Percentiles rank a stretch among this genome's conserved stretches.
Evolutionary conservation across 305 asterid genomes (phyloP).

Genomic region (Rubia tinctorum): DNA sequence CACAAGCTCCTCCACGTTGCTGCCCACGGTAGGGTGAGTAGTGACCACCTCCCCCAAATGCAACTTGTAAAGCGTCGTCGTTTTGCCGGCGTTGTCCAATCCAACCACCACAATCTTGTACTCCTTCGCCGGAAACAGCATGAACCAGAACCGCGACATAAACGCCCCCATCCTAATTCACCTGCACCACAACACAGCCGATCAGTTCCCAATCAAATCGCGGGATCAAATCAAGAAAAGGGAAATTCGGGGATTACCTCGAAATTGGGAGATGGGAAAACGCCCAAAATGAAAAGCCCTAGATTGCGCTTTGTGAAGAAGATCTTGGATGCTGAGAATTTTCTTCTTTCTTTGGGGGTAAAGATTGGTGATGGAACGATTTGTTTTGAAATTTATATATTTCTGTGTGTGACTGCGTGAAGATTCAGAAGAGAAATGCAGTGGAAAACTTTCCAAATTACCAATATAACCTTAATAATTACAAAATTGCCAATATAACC

Average conservation of each 20-base stretch:
- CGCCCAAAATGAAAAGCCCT: background rate
- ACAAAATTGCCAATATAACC: no score
- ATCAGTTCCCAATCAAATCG: background rate
- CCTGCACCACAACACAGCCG: slow-evolving; percentile 13
- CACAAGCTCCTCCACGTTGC: slow-evolving; percentile 96
- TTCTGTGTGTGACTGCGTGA: background rate
- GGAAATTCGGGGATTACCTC: background rate
- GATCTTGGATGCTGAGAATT: slow-evolving; percentile 9
- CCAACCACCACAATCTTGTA: slow-evolving; percentile 99
- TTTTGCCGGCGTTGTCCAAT: slow-evolving; percentile 95
- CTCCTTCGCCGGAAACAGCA: slow-evolving; percentile 94
- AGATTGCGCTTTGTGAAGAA: background rate
- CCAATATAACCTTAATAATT: no score
- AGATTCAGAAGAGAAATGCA: background rate
- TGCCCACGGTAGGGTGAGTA: slow-evolving; percentile 94
- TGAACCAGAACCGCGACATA: slow-evolving; percentile 88
- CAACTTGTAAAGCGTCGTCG: slow-evolving; percentile 97
- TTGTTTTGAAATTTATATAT: background rate
- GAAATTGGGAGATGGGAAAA: background rate
- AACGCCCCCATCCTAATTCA: slow-evolving; percentile 64
- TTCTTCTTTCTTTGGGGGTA: slow-evolving; percentile 6
- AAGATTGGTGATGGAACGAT: background rate
- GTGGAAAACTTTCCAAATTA: background rate
- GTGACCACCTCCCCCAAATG: slow-evolving; percentile 94
- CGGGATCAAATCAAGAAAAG: background rate